Conservation (phyloP, 352 stramenopile genomes). For the Phytophthora citricola region DNA sequence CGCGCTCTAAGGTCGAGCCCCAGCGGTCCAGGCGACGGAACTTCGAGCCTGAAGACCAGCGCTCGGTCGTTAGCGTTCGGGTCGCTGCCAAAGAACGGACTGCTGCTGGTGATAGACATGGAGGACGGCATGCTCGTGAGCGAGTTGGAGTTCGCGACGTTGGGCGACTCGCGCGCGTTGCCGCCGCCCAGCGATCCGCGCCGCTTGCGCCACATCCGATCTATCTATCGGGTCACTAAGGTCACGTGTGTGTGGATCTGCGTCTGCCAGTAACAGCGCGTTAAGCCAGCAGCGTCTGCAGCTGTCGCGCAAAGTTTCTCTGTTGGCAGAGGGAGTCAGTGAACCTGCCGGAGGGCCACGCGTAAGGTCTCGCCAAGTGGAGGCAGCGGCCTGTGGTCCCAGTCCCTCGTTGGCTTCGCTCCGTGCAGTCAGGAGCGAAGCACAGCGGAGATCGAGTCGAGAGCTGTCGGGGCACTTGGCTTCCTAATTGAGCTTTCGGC, state of each 20-base stretch:
- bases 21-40: slow-evolving; percentile 70
- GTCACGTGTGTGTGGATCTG: neutral
- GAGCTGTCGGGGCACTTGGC: slow-evolving; percentile 14
- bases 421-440: neutral
- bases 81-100: slow-evolving; percentile 66
- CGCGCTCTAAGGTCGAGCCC: slow-evolving; percentile 76
- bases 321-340: slow-evolving; percentile 31
- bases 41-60: slow-evolving; percentile 79
- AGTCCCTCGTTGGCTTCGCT: neutral
- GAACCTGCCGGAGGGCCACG: neutral
- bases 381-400: neutral
- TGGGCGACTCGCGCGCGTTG: slow-evolving; percentile 43
- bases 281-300: neutral
- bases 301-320: slow-evolving; percentile 4
- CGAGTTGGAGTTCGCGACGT: slow-evolving; percentile 42
- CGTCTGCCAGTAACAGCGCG: neutral
- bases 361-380: neutral
- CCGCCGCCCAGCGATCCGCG: slow-evolving; percentile 53
- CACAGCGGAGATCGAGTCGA: slow-evolving; percentile 11
- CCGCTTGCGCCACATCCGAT: slow-evolving; percentile 63
- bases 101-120: slow-evolving; percentile 50
- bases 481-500: slow-evolving; percentile 27
- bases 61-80: slow-evolving; percentile 58
- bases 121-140: slow-evolving; percentile 46
- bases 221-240: neutral